These are phyloP conservation scores for Geotrichum ghanense DNA, from an alignment of 805 yeast genomes.

Conservation along the genomic window DNA sequence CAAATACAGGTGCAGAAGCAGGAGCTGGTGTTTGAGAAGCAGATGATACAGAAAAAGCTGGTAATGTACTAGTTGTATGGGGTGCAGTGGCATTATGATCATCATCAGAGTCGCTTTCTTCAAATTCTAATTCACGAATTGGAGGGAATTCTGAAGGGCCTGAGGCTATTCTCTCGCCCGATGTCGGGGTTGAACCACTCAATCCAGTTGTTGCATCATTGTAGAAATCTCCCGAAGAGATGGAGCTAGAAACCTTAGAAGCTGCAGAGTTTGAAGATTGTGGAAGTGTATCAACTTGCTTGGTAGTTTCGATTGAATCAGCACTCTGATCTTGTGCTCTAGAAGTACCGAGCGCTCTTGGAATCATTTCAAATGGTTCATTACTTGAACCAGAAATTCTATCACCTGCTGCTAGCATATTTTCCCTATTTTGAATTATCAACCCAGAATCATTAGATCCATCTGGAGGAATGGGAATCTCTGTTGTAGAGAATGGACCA, in stretches of 20 bases:
- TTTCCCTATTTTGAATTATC: too few species aligned
- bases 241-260: conserved; percentile 5
- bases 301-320: neutral
- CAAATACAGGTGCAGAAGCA: neutral
- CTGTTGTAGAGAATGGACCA: neutral
- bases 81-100: conserved; percentile 21
- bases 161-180: too few species aligned
- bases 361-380: too few species aligned
- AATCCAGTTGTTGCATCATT: conserved; percentile 9
- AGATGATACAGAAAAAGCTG: conserved; percentile 5
- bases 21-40: conserved; percentile 4
- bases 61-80: conserved; percentile 19
- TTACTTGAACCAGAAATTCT: too few species aligned
- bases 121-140: conserved; percentile 14
- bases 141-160: conserved; percentile 20
- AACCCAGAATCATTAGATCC: conserved; percentile 10
- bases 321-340: neutral
- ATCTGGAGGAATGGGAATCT: conserved; percentile 10
- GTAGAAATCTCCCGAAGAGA: conserved; percentile 4
- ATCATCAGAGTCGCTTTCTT: conserved; percentile 17
- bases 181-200: too few species aligned
- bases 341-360: too few species aligned
- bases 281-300: conserved; percentile 5
- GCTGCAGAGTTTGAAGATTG: conserved; percentile 2
- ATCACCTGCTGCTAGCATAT: too few species aligned